Evolutionary conservation across 1,284 basidiomycete genomes (phyloP).

Genomic region (Microbotryum lychnidis-dioicae): DNA sequence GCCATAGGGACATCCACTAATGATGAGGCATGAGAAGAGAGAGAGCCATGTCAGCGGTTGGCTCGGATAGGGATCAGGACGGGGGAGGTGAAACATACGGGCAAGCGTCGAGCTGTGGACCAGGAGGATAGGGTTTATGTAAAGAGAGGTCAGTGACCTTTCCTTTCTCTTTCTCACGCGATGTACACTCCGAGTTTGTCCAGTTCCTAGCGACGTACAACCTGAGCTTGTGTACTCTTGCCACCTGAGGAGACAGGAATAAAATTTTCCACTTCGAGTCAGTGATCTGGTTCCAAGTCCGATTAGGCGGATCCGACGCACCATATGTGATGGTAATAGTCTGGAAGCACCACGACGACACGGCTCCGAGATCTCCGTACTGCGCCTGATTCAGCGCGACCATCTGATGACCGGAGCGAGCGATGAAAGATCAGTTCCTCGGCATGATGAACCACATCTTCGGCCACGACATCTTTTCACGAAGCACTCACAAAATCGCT

Average conservation of each 20-base stretch:
- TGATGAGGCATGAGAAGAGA: neutral
- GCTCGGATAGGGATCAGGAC: neutral
- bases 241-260: slow-evolving; percentile 40
- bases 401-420: slow-evolving; percentile 9
- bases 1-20: slow-evolving; percentile 59
- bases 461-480: neutral
- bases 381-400: slow-evolving; percentile 27
- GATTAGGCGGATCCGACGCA: slow-evolving; percentile 16
- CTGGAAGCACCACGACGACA: slow-evolving; percentile 50
- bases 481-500: slow-evolving; percentile 18
- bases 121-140: too few species aligned
- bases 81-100: slow-evolving; percentile 37
- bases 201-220: slow-evolving; percentile 36
- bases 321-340: slow-evolving; percentile 55
- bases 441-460: neutral
- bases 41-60: too few species aligned
- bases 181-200: too few species aligned
- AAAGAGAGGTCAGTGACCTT: too few species aligned
- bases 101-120: slow-evolving; percentile 51
- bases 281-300: too few species aligned
- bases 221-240: slow-evolving; percentile 53
- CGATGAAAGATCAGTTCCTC: neutral
- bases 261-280: too few species aligned
- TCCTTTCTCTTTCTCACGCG: too few species aligned
- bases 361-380: slow-evolving; percentile 28